Evolutionary conservation across 208 protist genomes (phyloP), one percentile per base, ranked within the genome.

Genomic region (Trypanosoma congolense): DNA sequence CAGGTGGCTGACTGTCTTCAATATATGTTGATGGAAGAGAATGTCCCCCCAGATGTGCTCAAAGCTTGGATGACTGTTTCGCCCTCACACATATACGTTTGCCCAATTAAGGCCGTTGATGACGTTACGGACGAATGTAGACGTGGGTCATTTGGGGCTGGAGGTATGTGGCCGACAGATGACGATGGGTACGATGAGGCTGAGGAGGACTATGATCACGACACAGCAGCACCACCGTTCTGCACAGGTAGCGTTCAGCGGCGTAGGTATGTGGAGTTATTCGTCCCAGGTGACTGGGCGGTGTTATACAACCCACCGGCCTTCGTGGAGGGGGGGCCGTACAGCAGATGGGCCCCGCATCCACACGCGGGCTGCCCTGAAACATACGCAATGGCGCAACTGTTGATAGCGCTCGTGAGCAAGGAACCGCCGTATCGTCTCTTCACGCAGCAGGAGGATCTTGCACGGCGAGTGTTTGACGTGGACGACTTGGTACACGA

Each of bases 1-100:
- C 83, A 91, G 60, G 35, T 83, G 16, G 70, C 76, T 0, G 77
- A 85, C 24, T 76, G 70, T 19, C 61, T 91, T 38, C 77, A 87
- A 48, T 91, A 91, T 60, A 77, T 87, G 6, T 58, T 81, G 25
- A 69, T 77, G 28, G 83, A 91, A 42, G 53, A 69, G 29, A 48
- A 81, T 22, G 67, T 86, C 4, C 80, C 83, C 0, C 35, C 33
- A 10, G 61, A 63, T 22, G 74, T 85, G 18, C 29, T 46, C 28
- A 54, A 36, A 14, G 56, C 74, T 40, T 87, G 83, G 79, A 48
- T 70, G 28, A 66, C 59, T 2, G 51, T 91, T 14, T 59, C 77
- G 29, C 83, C 83, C 18, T 72, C 71, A 22, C 75, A 82, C 65
- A 40, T 87, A 28, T 87, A 73, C 58, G 44, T 87, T 19, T 54